These are phyloP conservation scores for Clavispora carvajalis DNA, from an alignment of 805 yeast species.

Conservation along the genomic window DNA sequence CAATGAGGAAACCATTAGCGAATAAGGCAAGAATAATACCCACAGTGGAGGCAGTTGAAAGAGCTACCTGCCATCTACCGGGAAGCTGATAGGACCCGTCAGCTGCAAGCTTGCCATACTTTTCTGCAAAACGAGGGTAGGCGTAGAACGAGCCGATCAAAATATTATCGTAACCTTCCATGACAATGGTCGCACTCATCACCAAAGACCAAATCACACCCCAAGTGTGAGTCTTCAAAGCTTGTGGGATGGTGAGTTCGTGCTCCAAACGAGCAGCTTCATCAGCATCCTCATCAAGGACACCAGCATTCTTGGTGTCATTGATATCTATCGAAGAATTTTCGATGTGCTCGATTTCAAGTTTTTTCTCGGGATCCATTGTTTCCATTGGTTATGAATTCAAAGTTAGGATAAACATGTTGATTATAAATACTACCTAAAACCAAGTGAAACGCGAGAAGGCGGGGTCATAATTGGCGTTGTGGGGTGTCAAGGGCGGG, in stretches of 20 bases:
- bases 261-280: constrained; percentile 20
- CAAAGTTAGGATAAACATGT: not conserved
- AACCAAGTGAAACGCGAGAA: not conserved
- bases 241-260: constrained; percentile 10
- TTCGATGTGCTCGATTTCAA: not conserved
- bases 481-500: not conserved
- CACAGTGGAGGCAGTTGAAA: constrained; percentile 13
- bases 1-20: constrained; percentile 38
- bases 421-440: not conserved
- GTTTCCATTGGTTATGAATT: not conserved
- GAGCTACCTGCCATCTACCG: constrained; percentile 20
- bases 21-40: constrained; percentile 39
- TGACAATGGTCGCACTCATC: constrained; percentile 7
- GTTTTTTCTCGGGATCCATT: not conserved
- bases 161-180: constrained; percentile 12
- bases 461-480: not conserved
- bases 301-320: not conserved
- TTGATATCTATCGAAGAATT: not conserved
- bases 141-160: constrained; percentile 9
- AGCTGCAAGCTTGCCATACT: constrained; percentile 2
- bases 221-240: constrained; percentile 9
- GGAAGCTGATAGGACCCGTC: constrained; percentile 4
- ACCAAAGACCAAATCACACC: constrained; percentile 9
- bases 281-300: constrained; percentile 12
- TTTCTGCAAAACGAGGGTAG: constrained; percentile 6